These are phyloP conservation scores for Daldinia caldariorum DNA, from an alignment of 495 filamentous ascomycete species.

Conservation along the genomic window DNA sequence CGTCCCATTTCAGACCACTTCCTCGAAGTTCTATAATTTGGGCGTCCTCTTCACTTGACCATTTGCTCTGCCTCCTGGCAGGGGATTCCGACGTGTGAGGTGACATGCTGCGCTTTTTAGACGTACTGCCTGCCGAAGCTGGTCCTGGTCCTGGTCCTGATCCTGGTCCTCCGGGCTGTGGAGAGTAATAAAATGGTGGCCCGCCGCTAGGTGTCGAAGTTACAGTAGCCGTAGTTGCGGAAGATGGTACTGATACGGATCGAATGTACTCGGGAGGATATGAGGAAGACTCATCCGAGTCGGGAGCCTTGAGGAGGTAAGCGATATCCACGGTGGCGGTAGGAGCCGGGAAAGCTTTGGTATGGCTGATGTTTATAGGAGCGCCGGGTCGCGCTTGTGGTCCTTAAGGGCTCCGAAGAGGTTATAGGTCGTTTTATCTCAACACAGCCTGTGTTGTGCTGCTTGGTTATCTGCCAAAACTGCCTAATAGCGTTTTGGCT, in stretches of 20 bases:
- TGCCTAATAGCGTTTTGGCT: slow-evolving; percentile 31
- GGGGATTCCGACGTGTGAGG: slow-evolving; percentile 74
- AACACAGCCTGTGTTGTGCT: slow-evolving; percentile 14
- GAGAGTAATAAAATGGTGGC: slow-evolving; percentile 36
- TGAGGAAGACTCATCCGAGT: slow-evolving; percentile 79
- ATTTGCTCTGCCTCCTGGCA: slow-evolving; percentile 95
- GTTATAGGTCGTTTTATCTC: slow-evolving; percentile 15
- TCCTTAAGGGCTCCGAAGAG: slow-evolving; percentile 30
- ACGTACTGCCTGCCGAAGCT: slow-evolving; percentile 21
- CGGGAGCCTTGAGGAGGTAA: slow-evolving; percentile 78
- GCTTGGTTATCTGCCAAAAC: slow-evolving; percentile 18
- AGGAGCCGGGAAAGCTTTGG: slow-evolving; percentile 50
- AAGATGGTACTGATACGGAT: slow-evolving; percentile 60
- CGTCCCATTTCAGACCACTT: slow-evolving; percentile 96
- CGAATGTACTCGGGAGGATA: slow-evolving; percentile 63
- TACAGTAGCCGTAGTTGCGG: slow-evolving; percentile 48
- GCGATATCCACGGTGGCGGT: slow-evolving; percentile 90
- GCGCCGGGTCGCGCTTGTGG: slow-evolving; percentile 34
- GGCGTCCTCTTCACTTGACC: slow-evolving; percentile 90
- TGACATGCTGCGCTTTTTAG: slow-evolving; percentile 58
- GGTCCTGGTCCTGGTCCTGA: too few species aligned
- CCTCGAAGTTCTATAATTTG: slow-evolving; percentile 89
- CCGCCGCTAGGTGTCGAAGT: slow-evolving; percentile 28
- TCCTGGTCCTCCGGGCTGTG: slow-evolving; percentile 32
- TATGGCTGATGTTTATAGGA: slow-evolving; percentile 47